Conservation (phyloP, 768 basidiomycete species). For the Suillus discolor region DNA sequence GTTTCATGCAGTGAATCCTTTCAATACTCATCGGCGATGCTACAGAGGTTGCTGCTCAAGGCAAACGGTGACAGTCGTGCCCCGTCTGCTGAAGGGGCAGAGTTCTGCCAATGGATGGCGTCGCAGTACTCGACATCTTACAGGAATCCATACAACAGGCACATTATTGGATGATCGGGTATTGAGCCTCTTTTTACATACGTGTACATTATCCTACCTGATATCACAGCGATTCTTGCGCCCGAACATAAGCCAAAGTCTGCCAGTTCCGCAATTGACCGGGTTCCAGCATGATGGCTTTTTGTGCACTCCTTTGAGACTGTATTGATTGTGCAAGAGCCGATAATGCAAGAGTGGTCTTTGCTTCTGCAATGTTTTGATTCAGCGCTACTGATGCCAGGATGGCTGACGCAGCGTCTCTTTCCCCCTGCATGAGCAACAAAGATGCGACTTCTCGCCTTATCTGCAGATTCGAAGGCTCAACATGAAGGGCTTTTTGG, state of each 20-base stretch:
- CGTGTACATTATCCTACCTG: slow-evolving; percentile 2
- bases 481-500: slow-evolving; percentile 58
- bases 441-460: slow-evolving; percentile 59
- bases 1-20: neutral
- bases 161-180: neutral
- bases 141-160: neutral
- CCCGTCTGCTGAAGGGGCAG: no score
- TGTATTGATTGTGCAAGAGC: slow-evolving; percentile 45
- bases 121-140: neutral
- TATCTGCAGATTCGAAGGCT: slow-evolving; percentile 52
- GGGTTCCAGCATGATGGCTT: slow-evolving; percentile 58
- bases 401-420: slow-evolving; percentile 47
- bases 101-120: no score
- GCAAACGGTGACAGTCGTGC: slow-evolving; percentile 34
- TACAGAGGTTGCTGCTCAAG: slow-evolving; percentile 44
- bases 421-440: slow-evolving; percentile 49
- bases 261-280: slow-evolving; percentile 57
- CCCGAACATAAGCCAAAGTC: slow-evolving; percentile 57
- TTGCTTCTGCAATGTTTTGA: slow-evolving; percentile 39
- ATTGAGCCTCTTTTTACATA: neutral
- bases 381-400: slow-evolving; percentile 36
- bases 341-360: slow-evolving; percentile 48
- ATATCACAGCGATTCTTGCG: slow-evolving; percentile 24
- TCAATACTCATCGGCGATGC: slow-evolving; percentile 10
- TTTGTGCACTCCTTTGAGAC: slow-evolving; percentile 53